These are phyloP conservation scores for Glonium stellatum DNA, from an alignment of 495 filamentous ascomycete genomes.

Conservation along the genomic window DNA sequence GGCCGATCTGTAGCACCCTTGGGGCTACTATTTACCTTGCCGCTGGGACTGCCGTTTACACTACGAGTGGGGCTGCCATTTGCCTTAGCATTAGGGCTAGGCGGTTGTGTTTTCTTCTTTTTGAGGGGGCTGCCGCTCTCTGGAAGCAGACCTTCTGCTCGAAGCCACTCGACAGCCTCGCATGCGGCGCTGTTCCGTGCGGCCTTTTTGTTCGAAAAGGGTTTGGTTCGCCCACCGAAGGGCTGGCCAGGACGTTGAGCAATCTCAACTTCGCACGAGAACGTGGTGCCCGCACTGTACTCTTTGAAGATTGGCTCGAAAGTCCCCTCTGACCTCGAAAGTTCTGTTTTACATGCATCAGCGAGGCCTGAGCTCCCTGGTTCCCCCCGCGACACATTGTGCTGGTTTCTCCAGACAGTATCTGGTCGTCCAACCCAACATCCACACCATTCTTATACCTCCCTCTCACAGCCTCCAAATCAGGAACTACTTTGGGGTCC, in stretches of 20 bases:
- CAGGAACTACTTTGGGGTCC: background rate
- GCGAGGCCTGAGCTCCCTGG: too few species aligned
- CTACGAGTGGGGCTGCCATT: background rate
- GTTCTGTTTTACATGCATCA: constrained; percentile 12
- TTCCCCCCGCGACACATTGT: too few species aligned
- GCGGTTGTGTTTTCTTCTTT: constrained; percentile 26
- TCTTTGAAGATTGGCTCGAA: constrained; percentile 16
- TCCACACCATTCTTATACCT: too few species aligned
- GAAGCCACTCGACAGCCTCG: constrained; percentile 28
- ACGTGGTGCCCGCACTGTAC: constrained; percentile 10
- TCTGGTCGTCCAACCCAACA: too few species aligned
- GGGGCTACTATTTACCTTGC: background rate
- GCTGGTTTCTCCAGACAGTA: too few species aligned
- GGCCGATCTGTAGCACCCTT: background rate
- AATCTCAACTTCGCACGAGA: constrained; percentile 22
- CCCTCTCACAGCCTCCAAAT: too few species aligned
- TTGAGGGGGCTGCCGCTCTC: constrained; percentile 7
- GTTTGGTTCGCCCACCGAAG: constrained; percentile 21
- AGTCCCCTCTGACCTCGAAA: constrained; percentile 6
- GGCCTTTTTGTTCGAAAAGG: constrained; percentile 22
- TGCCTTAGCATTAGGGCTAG: too few species aligned
- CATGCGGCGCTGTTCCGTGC: constrained; percentile 27
- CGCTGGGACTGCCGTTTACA: background rate
- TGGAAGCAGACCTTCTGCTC: constrained; percentile 19
- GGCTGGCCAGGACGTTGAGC: constrained; percentile 1